These are phyloP conservation scores for Lathyrus tuberosus DNA, from an alignment of 306 rosid species.

Conservation along the genomic window DNA sequence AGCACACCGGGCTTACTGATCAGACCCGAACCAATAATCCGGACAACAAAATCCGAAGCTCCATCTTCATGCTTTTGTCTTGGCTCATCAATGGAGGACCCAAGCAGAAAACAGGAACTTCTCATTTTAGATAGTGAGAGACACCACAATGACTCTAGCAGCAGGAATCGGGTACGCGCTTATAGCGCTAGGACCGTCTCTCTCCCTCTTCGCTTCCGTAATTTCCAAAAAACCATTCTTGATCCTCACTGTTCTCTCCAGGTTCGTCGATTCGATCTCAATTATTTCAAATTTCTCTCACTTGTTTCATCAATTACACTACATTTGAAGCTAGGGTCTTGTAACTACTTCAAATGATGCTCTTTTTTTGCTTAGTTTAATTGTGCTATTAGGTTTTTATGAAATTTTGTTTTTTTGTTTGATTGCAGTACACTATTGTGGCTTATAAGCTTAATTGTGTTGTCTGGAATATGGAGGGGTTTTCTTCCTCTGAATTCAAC, in stretches of 20 bases:
- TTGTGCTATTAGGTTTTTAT: neutral
- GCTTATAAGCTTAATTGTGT: slow-evolving; percentile 82
- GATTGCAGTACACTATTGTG: slow-evolving; percentile 73
- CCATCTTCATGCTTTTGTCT: neutral
- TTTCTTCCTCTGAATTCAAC: slow-evolving; percentile 71
- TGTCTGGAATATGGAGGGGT: slow-evolving; percentile 86
- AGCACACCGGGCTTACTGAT: neutral
- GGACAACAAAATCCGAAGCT: neutral
- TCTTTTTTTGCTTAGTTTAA: neutral
- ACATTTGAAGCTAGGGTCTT: slow-evolving; percentile 11
- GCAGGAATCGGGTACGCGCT: slow-evolving; percentile 91
- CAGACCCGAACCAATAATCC: slow-evolving; percentile 11
- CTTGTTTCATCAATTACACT: neutral
- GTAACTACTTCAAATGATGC: neutral
- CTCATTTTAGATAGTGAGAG: neutral
- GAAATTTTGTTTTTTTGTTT: neutral
- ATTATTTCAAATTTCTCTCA: neutral
- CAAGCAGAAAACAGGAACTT: slow-evolving; percentile 12
- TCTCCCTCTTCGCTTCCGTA: slow-evolving; percentile 80
- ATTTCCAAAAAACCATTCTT: slow-evolving; percentile 86
- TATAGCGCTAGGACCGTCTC: slow-evolving; percentile 85
- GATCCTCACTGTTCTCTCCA: slow-evolving; percentile 88
- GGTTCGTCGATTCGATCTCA: slow-evolving; percentile 42
- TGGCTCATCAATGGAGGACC: neutral
- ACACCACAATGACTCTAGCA: slow-evolving; percentile 59